A percentile compares a stretch with the other conserved stretches of the same genome.
Evolutionary conservation across 176 grass and related monocot genomes (phyloP).

Genomic region (Canna indica): DNA sequence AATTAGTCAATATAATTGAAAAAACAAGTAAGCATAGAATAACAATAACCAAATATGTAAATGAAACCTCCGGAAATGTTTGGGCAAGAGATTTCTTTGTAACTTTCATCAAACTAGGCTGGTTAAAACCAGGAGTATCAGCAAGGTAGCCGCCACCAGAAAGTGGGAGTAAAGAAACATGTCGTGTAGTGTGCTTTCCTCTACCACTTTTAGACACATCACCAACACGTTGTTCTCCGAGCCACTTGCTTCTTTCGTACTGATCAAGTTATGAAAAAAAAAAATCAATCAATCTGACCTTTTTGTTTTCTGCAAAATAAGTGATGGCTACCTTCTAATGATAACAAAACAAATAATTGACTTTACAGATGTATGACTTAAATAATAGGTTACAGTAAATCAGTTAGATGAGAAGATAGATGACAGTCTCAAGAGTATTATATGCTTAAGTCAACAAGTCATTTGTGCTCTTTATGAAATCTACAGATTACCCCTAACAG

Average conservation of each 20-base stretch:
- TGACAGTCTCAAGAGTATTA: not conserved
- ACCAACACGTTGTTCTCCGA: constrained; percentile 89
- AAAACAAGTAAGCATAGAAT: not conserved
- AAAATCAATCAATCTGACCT: not conserved
- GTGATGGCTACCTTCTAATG: not conserved
- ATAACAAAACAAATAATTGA: not conserved
- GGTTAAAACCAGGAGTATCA: constrained; percentile 97
- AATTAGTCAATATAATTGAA: not conserved
- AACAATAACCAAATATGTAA: not conserved
- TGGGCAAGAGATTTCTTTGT: constrained; percentile 65
- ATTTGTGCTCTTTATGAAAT: not conserved
- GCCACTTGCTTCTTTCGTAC: constrained; percentile 82
- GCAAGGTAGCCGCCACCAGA: constrained; percentile 73
- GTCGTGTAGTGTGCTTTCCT: constrained; percentile 92
- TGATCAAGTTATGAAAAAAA: constrained; percentile 10
- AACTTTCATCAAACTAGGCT: constrained; percentile 88
- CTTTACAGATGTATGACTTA: not conserved
- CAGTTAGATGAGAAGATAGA: not conserved
- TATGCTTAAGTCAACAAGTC: not conserved
- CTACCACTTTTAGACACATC: constrained; percentile 89
- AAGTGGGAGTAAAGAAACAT: constrained; percentile 86
- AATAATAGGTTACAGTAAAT: not conserved
- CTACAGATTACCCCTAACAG: not conserved
- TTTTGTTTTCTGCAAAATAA: not conserved
- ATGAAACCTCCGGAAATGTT: constrained; percentile 76